Evolutionary conservation across 768 basidiomycete species (phyloP), one percentile per base, ranked within the genome.

Genomic region (Suillus bovinus): DNA sequence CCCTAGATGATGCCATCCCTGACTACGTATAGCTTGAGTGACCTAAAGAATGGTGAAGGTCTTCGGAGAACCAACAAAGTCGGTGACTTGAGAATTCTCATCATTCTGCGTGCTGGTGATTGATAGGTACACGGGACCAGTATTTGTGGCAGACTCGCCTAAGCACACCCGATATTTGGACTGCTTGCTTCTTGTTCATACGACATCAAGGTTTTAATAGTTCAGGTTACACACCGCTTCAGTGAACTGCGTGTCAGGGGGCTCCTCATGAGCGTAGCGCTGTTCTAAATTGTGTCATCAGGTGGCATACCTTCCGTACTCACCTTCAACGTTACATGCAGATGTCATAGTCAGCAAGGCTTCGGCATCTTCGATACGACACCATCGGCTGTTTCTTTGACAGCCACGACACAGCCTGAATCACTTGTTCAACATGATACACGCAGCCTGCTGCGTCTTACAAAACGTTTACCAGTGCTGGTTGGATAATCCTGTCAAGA

Each of bases 221-320:
- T 96, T 98, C 71, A 89, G 88, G 3, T 77, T 97, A 56, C 96
- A 99, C 73, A 90, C 88, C 73, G 90, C 87, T 4, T 96, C 94
- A 64, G 96, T 39, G 56, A 99, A 99, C 78, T 96, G 95, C 1
- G 90, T 99, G 27, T 93, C 94, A 0, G 99, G 97, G n/a, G 97
- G 96, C 96, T n/a, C 94, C 96, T 2, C 95, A 97, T 68, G 96
- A 98, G 72, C 85, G 98, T n/a, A 97, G 96, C 34, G 94, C 97
- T 0, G 96, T 97, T 65, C 83, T 98, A 42, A 95, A 94, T 4
- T 99, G 96, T 71, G 2, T 96, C 93, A 31, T 96, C 94, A 1
- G 97, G 99, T 74, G 95, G 96, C 65, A 96, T 95, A 73, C 84
- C 98, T 47, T 99, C 95, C 7, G 94, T 99, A 42, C 80, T 99